phyloP scores from a whole-genome alignment of 2,329 filamentous ascomycete species.

The Hymenoscyphus linearis region DNA sequence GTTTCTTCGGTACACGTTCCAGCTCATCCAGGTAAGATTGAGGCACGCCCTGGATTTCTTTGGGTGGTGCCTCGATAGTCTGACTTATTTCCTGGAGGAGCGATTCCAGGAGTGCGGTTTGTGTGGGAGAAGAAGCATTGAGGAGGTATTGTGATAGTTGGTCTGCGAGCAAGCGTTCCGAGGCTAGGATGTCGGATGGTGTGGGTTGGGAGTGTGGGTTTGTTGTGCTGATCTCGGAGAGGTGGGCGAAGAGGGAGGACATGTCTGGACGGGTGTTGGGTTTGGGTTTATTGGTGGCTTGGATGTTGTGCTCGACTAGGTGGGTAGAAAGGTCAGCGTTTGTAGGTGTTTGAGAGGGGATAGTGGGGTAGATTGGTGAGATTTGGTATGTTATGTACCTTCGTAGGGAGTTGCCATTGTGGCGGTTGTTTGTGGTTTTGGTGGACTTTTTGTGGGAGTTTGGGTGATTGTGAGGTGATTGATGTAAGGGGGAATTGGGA shows the following conservation, averaged over 20 bases:
- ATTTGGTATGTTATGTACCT: conserved; percentile 38
- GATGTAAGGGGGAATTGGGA: neutral
- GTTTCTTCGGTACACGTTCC: conserved; percentile 51
- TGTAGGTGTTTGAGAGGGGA: conserved; percentile 6
- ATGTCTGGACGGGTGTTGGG: conserved; percentile 53
- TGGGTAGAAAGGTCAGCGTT: conserved; percentile 11
- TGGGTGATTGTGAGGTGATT: neutral
- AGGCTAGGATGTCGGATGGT: conserved; percentile 51
- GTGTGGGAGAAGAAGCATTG: conserved; percentile 35
- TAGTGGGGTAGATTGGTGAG: conserved; percentile 5
- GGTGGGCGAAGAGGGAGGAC: conserved; percentile 55
- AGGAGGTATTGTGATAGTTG: conserved; percentile 45
- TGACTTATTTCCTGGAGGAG: conserved; percentile 45
- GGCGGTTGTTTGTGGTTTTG: neutral
- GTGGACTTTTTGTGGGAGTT: neutral
- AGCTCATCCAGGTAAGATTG: conserved; percentile 56
- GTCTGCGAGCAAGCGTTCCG: conserved; percentile 57
- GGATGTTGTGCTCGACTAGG: conserved; percentile 59
- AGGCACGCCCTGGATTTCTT: conserved; percentile 47
- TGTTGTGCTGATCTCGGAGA: conserved; percentile 40
- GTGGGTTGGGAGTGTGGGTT: conserved; percentile 56
- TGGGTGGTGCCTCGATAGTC: conserved; percentile 49
- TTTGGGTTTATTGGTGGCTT: conserved; percentile 29
- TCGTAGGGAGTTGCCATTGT: conserved; percentile 53
- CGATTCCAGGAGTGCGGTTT: conserved; percentile 44